Percentiles rank a stretch among this genome's conserved stretches.
Evolutionary conservation across 2,329 filamentous ascomycete species (phyloP).

Genomic region (Botryotinia globosa): DNA sequence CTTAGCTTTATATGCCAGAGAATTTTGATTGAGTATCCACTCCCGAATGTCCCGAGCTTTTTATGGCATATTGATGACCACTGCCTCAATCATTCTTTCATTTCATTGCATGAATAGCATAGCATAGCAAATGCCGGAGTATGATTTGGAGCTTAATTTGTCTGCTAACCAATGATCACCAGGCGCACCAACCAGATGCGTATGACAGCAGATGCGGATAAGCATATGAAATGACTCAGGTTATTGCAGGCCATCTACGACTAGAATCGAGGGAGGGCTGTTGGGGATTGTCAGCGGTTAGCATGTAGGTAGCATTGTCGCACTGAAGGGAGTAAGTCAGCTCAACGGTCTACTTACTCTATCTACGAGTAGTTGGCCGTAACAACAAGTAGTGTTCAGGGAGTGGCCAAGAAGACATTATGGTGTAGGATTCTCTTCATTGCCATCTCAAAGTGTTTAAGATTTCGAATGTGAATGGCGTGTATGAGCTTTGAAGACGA

Average conservation of each 20-base stretch:
- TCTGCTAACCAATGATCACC: slow-evolving; percentile 20
- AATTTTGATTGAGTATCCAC: slow-evolving; percentile 20
- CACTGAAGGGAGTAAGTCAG: slow-evolving; percentile 4
- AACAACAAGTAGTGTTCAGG: neutral
- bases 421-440: neutral
- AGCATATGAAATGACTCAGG: slow-evolving; percentile 20
- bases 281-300: slow-evolving; percentile 15
- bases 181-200: slow-evolving; percentile 12
- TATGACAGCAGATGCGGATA: slow-evolving; percentile 19
- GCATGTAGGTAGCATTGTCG: slow-evolving; percentile 1
- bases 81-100: slow-evolving; percentile 3
- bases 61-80: slow-evolving; percentile 11
- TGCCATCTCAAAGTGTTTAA: neutral
- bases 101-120: slow-evolving; percentile 13
- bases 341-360: slow-evolving; percentile 5
- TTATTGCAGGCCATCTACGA: slow-evolving; percentile 9
- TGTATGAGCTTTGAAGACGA: slow-evolving; percentile 9
- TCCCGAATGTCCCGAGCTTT: slow-evolving; percentile 20
- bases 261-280: neutral
- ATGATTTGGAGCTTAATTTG: neutral
- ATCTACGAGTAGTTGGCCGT: too few relatives aligned
- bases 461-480: neutral
- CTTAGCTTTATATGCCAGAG: slow-evolving; percentile 1
- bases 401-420: neutral
- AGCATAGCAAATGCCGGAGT: slow-evolving; percentile 14